Conservation (phyloP, 371 early-diverging fungal genomes). For the Sporodiniella umbellata region DNA sequence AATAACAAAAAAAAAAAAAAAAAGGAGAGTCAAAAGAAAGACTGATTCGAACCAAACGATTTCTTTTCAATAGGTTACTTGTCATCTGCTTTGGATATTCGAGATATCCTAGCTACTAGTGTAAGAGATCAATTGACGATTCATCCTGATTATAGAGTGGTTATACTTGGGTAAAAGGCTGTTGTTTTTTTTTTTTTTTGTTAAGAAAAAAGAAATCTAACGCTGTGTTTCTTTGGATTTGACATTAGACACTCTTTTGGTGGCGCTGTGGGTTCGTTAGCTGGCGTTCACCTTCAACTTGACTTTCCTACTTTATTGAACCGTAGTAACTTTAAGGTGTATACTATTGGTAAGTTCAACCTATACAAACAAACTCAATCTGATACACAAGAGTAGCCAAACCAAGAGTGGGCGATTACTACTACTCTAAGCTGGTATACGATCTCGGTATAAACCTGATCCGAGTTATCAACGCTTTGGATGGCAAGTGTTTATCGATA, state of each 20-base stretch:
- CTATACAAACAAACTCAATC: too few species aligned
- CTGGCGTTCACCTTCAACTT: constrained; percentile 6
- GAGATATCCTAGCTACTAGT: constrained; percentile 5
- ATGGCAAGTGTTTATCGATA: constrained; percentile 14
- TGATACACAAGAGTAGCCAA: constrained; percentile 6
- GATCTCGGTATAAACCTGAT: background rate
- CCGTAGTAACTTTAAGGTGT: constrained; percentile 1
- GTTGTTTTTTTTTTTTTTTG: too few species aligned
- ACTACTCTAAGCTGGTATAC: constrained; percentile 9
- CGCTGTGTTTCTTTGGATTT: too few species aligned
- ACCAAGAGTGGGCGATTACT: constrained; percentile 11
- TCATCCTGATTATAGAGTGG: constrained; percentile 6
- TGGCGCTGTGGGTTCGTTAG: constrained; percentile 12
- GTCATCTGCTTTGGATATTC: constrained; percentile 4
- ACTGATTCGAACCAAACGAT: too few species aligned
- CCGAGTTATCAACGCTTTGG: constrained; percentile 6
- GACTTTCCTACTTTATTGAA: background rate
- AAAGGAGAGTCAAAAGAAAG: too few species aligned
- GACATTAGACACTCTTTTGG: constrained; percentile 22
- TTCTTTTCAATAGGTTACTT: background rate
- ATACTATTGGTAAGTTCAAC: constrained; percentile 5
- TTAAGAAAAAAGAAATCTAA: too few species aligned
- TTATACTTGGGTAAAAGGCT: constrained; percentile 14
- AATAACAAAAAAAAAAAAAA: too few species aligned
- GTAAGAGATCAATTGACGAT: constrained; percentile 7